Percentiles rank a stretch among this genome's conserved stretches.
Evolutionary conservation across 2,329 filamentous ascomycete species (phyloP).

Genomic region (Penicillium expansum): DNA sequence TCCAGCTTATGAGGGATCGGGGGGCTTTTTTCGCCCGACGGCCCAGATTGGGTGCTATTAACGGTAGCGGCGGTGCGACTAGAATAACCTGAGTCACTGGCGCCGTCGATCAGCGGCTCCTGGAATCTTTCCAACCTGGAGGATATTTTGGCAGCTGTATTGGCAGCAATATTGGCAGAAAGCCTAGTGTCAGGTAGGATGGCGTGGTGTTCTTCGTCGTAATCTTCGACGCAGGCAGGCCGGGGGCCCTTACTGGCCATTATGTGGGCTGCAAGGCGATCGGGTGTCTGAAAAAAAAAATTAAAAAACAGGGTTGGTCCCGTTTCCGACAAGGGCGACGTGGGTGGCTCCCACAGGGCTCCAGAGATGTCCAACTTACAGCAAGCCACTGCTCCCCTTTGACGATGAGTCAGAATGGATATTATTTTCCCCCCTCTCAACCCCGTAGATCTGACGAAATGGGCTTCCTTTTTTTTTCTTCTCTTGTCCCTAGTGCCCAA

Average conservation of each 20-base stretch:
- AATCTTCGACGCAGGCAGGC: constrained; percentile 49
- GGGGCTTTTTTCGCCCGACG: constrained; percentile 41
- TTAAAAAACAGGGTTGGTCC: constrained; percentile 23
- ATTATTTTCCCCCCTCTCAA: constrained; percentile 16
- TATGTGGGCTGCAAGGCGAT: constrained; percentile 23
- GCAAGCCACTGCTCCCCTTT: constrained; percentile 19
- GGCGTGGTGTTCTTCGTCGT: constrained; percentile 45
- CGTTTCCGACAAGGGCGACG: constrained; percentile 18
- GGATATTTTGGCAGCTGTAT: constrained; percentile 48
- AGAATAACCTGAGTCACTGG: constrained; percentile 62
- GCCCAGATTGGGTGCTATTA: constrained; percentile 52
- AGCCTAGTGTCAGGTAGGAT: constrained; percentile 48
- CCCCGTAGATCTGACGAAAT: constrained; percentile 5
- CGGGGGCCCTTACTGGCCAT: constrained; percentile 42
- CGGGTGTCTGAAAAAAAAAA: constrained; percentile 26
- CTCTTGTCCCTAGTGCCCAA: constrained; percentile 15
- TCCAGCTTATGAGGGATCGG: constrained; percentile 40
- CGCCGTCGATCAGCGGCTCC: constrained; percentile 46
- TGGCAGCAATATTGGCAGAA: constrained; percentile 43
- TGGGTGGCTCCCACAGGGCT: constrained; percentile 17
- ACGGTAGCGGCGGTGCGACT: constrained; percentile 56
- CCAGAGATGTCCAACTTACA: constrained; percentile 19
- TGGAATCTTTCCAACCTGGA: constrained; percentile 44
- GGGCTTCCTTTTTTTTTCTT: constrained; percentile 3
- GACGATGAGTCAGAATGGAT: constrained; percentile 14